A percentile compares a stretch with the other conserved stretches of the same genome.
phyloP scores from a whole-genome alignment of 768 basidiomycete species.

The Xerocomus potaroensis region DNA sequence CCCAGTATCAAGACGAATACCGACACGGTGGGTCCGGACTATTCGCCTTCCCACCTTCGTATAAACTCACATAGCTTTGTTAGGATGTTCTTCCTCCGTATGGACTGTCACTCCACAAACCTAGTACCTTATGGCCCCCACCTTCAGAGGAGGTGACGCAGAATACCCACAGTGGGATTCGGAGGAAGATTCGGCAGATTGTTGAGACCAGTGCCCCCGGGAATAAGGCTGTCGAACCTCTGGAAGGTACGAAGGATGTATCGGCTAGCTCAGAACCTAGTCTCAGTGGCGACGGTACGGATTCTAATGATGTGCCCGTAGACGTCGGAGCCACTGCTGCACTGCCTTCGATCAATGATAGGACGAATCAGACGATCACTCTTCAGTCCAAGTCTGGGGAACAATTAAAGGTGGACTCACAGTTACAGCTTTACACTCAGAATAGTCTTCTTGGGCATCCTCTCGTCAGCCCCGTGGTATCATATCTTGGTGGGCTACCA shows the following conservation, averaged over 20 bases:
- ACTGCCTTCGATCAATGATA: conserved; percentile 36
- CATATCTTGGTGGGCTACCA: conserved; percentile 86
- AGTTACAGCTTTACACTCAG: conserved; percentile 83
- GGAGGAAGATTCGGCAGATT: conserved; percentile 56
- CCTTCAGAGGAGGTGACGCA: conserved; percentile 61
- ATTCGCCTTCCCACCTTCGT: background rate
- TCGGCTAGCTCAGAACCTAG: conserved; percentile 7
- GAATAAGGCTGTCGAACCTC: conserved; percentile 3
- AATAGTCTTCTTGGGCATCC: conserved; percentile 78
- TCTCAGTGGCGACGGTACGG: conserved; percentile 3
- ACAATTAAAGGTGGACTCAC: conserved; percentile 50
- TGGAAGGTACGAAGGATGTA: conserved; percentile 4
- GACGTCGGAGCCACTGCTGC: conserved; percentile 48
- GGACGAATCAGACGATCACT: conserved; percentile 41
- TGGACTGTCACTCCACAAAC: conserved; percentile 75
- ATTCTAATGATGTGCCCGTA: conserved; percentile 34
- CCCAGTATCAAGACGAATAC: conserved; percentile 85
- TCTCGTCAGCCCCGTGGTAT: conserved; percentile 73
- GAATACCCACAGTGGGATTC: conserved; percentile 54
- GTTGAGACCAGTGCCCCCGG: conserved; percentile 38
- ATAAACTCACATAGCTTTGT: background rate
- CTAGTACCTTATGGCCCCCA: conserved; percentile 74
- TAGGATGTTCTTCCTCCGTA: conserved; percentile 80
- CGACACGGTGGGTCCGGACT: conserved; percentile 52
- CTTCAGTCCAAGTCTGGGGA: conserved; percentile 49